Evolutionary conservation across 768 basidiomycete genomes (phyloP).

Genomic region (Auricularia cornea): DNA sequence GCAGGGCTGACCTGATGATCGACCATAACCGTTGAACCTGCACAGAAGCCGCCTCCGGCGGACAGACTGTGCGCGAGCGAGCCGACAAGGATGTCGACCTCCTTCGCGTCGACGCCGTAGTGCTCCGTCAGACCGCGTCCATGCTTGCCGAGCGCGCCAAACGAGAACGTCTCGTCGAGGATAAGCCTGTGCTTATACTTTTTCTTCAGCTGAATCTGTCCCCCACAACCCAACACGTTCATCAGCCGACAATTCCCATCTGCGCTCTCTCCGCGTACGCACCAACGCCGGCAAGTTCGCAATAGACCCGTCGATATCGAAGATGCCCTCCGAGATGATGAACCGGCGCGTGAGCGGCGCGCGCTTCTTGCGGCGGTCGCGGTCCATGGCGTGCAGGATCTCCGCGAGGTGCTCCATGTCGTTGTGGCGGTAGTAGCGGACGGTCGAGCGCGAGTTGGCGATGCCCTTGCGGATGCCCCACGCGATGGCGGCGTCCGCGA

Average conservation of each 20-base stretch:
- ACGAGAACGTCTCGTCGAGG: slow-evolving; percentile 89
- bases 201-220: slow-evolving; percentile 83
- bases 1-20: slow-evolving; percentile 65
- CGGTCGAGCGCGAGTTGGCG: slow-evolving; percentile 82
- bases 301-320: slow-evolving; percentile 91
- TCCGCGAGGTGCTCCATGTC: slow-evolving; percentile 87
- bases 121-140: slow-evolving; percentile 93
- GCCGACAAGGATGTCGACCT: slow-evolving; percentile 93
- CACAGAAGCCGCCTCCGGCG: slow-evolving; percentile 90
- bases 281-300: slow-evolving; percentile 88
- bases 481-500: slow-evolving; percentile 95
- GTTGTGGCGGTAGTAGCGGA: slow-evolving; percentile 96
- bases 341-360: slow-evolving; percentile 81
- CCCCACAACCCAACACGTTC: background rate
- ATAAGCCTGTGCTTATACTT: slow-evolving; percentile 96
- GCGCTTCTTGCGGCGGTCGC: slow-evolving; percentile 79
- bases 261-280: slow-evolving; percentile 22
- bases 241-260: background rate
- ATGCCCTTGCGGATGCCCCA: slow-evolving; percentile 95
- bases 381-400: slow-evolving; percentile 72
- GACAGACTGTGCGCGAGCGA: slow-evolving; percentile 79
- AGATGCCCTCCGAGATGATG: slow-evolving; percentile 95
- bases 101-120: slow-evolving; percentile 82
- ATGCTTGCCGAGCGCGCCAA: slow-evolving; percentile 86
- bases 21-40: slow-evolving; percentile 72